Percentiles rank a stretch among this genome's conserved stretches.
Conservation (phyloP, 148 eudicot species). For the Dianthus caryophyllus region DNA sequence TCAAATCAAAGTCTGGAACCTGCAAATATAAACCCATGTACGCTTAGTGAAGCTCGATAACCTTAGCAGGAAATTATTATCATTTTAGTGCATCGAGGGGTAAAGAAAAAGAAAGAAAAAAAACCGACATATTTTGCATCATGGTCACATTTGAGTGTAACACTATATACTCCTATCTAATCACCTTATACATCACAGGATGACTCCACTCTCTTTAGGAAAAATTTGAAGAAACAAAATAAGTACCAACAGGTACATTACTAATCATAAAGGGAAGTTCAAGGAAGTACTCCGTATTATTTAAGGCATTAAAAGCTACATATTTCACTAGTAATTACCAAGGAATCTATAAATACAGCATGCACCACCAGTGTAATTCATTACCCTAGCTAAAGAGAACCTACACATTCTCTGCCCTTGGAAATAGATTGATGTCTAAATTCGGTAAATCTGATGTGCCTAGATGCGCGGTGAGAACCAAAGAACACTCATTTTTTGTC, state of each 20-base stretch:
- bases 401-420: not conserved
- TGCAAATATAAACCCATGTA: too few relatives aligned
- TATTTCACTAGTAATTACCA: not conserved
- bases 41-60: too few relatives aligned
- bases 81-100: too few relatives aligned
- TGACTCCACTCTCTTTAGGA: too few relatives aligned
- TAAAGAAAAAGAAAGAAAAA: slow-evolving; percentile 10
- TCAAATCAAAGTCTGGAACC: slow-evolving; percentile 43
- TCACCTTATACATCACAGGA: not conserved
- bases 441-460: too few relatives aligned
- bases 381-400: not conserved
- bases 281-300: not conserved
- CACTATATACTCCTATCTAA: not conserved
- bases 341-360: not conserved
- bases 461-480: too few relatives aligned
- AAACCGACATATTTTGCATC: not conserved
- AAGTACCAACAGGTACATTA: too few relatives aligned
- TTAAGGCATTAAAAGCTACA: not conserved
- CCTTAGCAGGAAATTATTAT: too few relatives aligned
- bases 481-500: too few relatives aligned
- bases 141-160: not conserved
- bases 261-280: not conserved
- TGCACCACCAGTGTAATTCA: not conserved
- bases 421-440: not conserved
- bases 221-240: too few relatives aligned